Conservation (phyloP, 1,139 yeast genomes). For the Blastobotrys persicus region DNA sequence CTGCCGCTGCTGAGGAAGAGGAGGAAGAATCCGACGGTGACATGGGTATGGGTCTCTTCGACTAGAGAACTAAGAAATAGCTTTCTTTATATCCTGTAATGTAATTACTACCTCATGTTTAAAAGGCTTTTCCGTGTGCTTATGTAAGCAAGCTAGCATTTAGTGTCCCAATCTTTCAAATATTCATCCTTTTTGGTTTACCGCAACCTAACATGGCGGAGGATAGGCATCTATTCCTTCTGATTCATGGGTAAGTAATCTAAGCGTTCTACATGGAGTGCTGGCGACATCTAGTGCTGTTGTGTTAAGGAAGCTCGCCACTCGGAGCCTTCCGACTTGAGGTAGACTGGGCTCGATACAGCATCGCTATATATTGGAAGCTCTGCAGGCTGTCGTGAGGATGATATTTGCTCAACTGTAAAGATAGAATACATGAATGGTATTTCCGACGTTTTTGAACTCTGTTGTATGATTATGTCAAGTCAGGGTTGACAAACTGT, state of each 20-base stretch:
- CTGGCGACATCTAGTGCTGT: too few species aligned
- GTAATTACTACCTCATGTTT: conserved; percentile 1
- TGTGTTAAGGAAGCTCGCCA: too few species aligned
- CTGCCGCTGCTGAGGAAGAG: conserved; percentile 70
- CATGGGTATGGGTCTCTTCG: conserved; percentile 99
- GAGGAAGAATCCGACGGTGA: conserved; percentile 77
- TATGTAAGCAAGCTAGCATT: too few species aligned
- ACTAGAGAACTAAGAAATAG: conserved; percentile 51
- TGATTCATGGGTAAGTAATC: conserved; percentile 67
- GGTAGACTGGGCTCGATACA: too few species aligned
- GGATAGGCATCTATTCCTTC: conserved; percentile 59
- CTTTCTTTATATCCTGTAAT: conserved; percentile 8
- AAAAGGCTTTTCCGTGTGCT: neutral
- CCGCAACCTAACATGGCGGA: conserved; percentile 4
- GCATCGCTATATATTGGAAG: too few species aligned
- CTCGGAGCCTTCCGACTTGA: too few species aligned
- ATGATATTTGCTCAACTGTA: too few species aligned
- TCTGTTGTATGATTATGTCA: too few species aligned
- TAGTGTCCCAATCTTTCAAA: neutral
- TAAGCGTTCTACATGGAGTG: neutral
- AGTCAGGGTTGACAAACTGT: too few species aligned
- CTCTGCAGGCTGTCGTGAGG: too few species aligned
- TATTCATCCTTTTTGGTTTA: neutral
- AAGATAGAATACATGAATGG: too few species aligned
- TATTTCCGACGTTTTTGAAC: too few species aligned